Conservation (phyloP, 345 rosid species). For the Eucalyptus virginea region DNA sequence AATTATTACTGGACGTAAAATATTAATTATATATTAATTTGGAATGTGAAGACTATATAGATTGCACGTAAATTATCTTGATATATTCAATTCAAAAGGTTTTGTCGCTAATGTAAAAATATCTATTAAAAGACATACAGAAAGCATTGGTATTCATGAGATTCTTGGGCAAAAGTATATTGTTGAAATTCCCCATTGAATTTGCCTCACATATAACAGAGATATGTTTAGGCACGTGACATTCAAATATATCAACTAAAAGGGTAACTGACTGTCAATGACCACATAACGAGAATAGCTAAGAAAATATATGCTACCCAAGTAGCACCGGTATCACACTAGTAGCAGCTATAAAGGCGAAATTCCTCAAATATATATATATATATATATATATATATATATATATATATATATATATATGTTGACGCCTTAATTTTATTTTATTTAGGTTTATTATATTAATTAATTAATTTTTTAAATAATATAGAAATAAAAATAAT, state of each 20-base stretch:
- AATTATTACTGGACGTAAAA: neutral
- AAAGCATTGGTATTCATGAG: rapidly evolving
- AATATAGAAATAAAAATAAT: no score
- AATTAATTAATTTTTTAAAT: no score
- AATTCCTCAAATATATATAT: no score
- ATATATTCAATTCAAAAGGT: neutral
- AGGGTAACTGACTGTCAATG: rapidly evolving
- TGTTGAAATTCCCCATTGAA: neutral
- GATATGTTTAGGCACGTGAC: rapidly evolving
- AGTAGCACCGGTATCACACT: neutral
- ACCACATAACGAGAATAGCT: neutral
- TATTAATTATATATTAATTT: rapidly evolving
- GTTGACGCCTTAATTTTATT: no score
- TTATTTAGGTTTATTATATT: no score
- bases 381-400: no score
- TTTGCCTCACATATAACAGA: neutral
- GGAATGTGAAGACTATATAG: neutral
- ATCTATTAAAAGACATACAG: neutral
- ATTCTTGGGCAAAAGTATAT: neutral
- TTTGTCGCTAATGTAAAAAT: neutral
- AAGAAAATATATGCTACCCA: neutral
- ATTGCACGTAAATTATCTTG: neutral
- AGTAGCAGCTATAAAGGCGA: no score
- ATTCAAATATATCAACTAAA: no score
- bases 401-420: no score